A percentile compares a stretch with the other conserved stretches of the same genome.
Conservation (phyloP, 140 eudicot species). For the Ambrosia hybrid region DNA sequence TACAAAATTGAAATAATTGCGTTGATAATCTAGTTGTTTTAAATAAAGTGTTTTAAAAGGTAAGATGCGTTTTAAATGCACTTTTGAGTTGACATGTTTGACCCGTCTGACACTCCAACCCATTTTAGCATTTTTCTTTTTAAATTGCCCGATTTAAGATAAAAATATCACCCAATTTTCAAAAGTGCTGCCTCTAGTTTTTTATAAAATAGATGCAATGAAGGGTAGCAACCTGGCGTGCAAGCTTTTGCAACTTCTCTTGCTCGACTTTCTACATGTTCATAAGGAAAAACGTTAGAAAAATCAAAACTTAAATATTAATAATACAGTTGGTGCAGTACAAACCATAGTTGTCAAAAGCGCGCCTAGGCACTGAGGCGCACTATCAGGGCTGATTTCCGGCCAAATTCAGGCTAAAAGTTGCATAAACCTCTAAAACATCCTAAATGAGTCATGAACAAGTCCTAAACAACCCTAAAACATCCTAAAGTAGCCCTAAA, state of each 20-base stretch:
- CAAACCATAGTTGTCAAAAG: neutral
- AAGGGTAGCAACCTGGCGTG: constrained; percentile 61
- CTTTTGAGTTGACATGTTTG: too few relatives aligned
- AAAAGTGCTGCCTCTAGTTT: neutral
- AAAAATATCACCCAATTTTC: neutral
- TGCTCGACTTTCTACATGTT: constrained; percentile 70
- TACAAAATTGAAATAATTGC: too few relatives aligned
- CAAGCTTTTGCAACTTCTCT: constrained; percentile 89
- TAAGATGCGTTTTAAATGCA: too few relatives aligned
- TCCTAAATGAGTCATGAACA: too few relatives aligned
- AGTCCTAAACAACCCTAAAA: too few relatives aligned
- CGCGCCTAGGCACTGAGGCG: too few relatives aligned
- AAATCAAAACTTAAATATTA: neutral
- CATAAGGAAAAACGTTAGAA: neutral
- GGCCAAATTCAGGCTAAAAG: too few relatives aligned
- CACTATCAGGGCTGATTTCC: too few relatives aligned
- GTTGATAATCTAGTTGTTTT: too few relatives aligned
- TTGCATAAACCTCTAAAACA: too few relatives aligned
- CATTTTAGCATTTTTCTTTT: neutral
- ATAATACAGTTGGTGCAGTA: neutral
- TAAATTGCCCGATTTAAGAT: neutral
- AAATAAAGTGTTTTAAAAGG: too few relatives aligned
- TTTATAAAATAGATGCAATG: constrained; percentile 5
- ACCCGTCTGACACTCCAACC: neutral
- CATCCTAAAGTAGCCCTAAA: too few relatives aligned